Base-by-base conservation (phyloP, 2,329 filamentous ascomycete species). In the Cercospora sojina region DNA sequence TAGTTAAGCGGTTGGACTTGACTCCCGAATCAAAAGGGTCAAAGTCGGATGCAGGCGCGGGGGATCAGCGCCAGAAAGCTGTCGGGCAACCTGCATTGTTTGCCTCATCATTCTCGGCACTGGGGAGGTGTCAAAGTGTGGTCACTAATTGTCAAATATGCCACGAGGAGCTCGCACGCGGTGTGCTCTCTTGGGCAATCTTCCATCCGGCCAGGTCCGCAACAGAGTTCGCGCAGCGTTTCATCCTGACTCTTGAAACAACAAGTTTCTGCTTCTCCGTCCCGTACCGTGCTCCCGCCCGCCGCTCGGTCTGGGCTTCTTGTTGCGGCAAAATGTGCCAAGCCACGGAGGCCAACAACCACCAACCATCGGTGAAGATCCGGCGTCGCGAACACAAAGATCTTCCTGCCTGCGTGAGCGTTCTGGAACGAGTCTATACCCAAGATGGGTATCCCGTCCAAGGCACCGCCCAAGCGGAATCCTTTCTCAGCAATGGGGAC, bases 401-500 rank as follows among this genome's bases (percentile, higher is more conserved):
- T 62, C 63, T 76, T 13, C 57, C 66, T 4, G 60, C 47, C 8
- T 74, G 72, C 59, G 67, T 71, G 25, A 64, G 62, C 9, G 53
- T 75, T 7, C 67, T 76, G 32, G 32, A 60, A 27, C 47, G 47
- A 13, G 73, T 76, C 32, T 68, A 75, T 64, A 64, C 29, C 2
- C 35, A 49, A 16, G 69, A 70, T 61, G 64, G 71, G 53, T 75
- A 76, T 64, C 74, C 74, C 5, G 72, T 76, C 13, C 64, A 74
- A 59, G 74, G 73, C 35, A 65, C 70, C 16, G 66, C 61, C 1
- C 57, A 72, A 13, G 65, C 71, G 6, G n/a, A 59, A n/a, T 23
- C 47, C 8, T 72, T 70, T 29, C 56, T 72, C 16, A 60, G 62
- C 20, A 55, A 47, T 23, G 62, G 62, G 13, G 10, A 41, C 12